These are phyloP conservation scores for Candida pini DNA, from an alignment of 805 yeast species.

Conservation along the genomic window DNA sequence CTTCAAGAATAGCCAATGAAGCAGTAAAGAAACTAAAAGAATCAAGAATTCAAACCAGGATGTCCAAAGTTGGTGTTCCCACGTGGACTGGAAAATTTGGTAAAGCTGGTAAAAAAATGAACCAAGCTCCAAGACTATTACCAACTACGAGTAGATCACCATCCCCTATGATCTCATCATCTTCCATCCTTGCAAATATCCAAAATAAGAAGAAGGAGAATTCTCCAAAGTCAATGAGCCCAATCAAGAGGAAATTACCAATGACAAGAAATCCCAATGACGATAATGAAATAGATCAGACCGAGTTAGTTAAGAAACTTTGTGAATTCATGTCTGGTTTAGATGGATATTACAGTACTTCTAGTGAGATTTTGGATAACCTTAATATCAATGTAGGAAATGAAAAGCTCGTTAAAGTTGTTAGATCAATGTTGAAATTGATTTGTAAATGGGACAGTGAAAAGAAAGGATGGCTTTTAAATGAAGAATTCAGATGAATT, in stretches of 20 bases:
- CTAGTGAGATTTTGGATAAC: conserved; percentile 23
- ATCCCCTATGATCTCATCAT: conserved; percentile 32
- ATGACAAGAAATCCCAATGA: no score
- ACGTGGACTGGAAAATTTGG: conserved; percentile 98
- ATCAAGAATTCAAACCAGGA: conserved; percentile 50
- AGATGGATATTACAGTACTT: conserved; percentile 27
- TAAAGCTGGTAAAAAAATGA: conserved; percentile 52
- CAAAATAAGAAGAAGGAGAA: conserved; percentile 33
- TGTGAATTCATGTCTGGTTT: conserved; percentile 25
- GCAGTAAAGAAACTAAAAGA: conserved; percentile 58
- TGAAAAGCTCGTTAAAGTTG: conserved; percentile 50
- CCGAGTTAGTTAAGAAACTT: conserved; percentile 17
- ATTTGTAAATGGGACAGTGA: conserved; percentile 64
- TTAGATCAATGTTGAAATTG: conserved; percentile 63
- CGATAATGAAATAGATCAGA: conserved; percentile 7
- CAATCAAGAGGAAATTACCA: no score
- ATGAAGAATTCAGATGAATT: conserved; percentile 41
- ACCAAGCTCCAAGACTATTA: background rate
- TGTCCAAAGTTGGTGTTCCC: conserved; percentile 65
- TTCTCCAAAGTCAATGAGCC: no score
- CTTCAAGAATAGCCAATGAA: conserved; percentile 51
- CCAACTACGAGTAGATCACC: conserved; percentile 4
- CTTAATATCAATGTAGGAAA: conserved; percentile 32
- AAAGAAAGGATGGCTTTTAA: conserved; percentile 59
- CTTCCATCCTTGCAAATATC: conserved; percentile 44